A percentile compares a stretch with the other conserved stretches of the same genome.
These are phyloP conservation scores for Entamoeba invadens DNA, from an alignment of 208 protist genomes.

Conservation along the genomic window DNA sequence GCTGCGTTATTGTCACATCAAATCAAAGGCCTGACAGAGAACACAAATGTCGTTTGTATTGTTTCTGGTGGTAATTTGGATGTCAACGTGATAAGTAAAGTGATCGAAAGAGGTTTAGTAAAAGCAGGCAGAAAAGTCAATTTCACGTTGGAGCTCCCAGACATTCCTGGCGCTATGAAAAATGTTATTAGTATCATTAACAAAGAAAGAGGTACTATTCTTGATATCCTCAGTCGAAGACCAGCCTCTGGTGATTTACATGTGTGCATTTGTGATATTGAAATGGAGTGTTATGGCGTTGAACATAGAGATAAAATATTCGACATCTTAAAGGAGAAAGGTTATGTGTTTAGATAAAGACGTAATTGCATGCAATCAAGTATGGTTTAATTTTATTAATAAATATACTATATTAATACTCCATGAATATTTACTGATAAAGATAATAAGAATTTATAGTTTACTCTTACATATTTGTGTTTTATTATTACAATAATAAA, in stretches of 20 bases:
- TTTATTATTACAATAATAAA: no score
- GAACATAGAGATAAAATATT: not conserved
- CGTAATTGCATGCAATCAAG: no score
- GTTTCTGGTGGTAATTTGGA: not conserved
- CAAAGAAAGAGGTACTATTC: not conserved
- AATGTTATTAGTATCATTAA: not conserved
- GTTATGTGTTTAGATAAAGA: not conserved
- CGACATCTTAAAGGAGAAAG: not conserved
- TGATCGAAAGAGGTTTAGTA: not conserved
- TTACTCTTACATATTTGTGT: no score
- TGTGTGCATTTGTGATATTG: not conserved
- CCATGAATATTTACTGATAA: no score
- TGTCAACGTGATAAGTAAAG: not conserved
- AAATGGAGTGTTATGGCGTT: not conserved
- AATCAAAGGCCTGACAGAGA: not conserved
- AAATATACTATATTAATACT: no score
- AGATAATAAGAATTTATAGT: no score
- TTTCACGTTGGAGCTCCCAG: not conserved
- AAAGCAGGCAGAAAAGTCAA: not conserved
- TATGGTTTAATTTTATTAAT: no score
- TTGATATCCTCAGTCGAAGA: not conserved
- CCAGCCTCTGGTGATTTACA: not conserved
- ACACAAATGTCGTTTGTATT: not conserved
- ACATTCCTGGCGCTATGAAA: not conserved
- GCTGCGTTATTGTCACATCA: constrained; percentile 5